phyloP scores from a whole-genome alignment of 495 filamentous ascomycete genomes.

The Penicillium paxilli region DNA sequence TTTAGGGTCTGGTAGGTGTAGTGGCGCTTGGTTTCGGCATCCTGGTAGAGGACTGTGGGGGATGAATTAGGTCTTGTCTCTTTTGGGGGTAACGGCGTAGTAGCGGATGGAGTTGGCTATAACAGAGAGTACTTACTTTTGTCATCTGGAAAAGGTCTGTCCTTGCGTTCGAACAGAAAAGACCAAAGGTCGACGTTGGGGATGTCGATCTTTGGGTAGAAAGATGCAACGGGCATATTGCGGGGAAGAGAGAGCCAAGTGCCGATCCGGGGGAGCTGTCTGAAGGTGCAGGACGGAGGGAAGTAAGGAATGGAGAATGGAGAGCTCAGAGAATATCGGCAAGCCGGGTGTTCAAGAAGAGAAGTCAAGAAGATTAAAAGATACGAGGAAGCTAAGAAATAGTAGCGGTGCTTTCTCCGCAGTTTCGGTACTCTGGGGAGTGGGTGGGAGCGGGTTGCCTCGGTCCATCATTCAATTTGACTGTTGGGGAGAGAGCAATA shows the following conservation, averaged over 20 bases:
- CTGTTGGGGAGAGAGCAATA: not conserved
- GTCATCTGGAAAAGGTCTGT: constrained; percentile 63
- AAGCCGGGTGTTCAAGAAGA: not conserved
- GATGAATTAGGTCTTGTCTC: too few relatives aligned
- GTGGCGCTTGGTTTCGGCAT: constrained; percentile 68
- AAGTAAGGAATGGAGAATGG: not conserved
- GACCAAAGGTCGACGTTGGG: constrained; percentile 65
- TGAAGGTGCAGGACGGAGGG: too few relatives aligned
- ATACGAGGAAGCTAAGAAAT: not conserved
- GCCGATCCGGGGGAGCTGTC: constrained; percentile 15
- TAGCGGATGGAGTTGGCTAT: too few relatives aligned
- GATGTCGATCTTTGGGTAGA: constrained; percentile 37
- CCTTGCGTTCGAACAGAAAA: constrained; percentile 77
- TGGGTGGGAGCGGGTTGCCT: not conserved
- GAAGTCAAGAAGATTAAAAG: not conserved
- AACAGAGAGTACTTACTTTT: constrained; percentile 44
- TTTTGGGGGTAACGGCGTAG: too few relatives aligned
- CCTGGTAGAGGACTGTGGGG: constrained; percentile 70
- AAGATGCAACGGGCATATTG: constrained; percentile 45
- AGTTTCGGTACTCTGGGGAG: not conserved
- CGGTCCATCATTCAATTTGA: not conserved
- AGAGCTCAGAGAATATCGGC: not conserved
- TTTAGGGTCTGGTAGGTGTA: constrained; percentile 75
- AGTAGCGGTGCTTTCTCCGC: not conserved
- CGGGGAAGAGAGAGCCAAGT: constrained; percentile 17